A percentile compares a stretch with the other conserved stretches of the same genome.
Conservation (phyloP, 1,284 basidiomycete species). For the Austroboletus novae-zelandiae region DNA sequence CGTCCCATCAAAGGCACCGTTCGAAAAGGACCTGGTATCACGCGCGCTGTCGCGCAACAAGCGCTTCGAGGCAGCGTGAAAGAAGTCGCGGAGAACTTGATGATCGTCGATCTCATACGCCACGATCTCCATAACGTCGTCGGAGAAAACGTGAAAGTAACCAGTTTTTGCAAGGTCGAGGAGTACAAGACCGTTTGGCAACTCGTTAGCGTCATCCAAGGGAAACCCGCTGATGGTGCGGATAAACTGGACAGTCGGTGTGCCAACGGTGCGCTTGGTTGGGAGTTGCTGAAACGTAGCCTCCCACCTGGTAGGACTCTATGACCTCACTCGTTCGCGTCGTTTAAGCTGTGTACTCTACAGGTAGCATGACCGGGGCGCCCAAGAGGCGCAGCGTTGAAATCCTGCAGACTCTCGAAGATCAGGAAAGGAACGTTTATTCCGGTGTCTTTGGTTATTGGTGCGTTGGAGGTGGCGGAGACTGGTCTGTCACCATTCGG, state of each 20-base stretch:
- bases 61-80: conserved; percentile 76
- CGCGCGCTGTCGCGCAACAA: conserved; percentile 61
- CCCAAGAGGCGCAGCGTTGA: conserved; percentile 94
- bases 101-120: conserved; percentile 97
- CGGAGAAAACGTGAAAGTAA: conserved; percentile 75
- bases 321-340: background rate
- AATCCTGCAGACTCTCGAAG: conserved; percentile 83
- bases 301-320: conserved; percentile 79
- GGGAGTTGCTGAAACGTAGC: conserved; percentile 77
- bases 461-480: conserved; percentile 84
- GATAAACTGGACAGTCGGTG: conserved; percentile 27
- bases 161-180: conserved; percentile 86
- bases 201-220: conserved; percentile 92
- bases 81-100: conserved; percentile 96
- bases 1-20: conserved; percentile 96
- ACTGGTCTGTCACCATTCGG: conserved; percentile 95
- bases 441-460: conserved; percentile 96
- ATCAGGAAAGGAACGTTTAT: conserved; percentile 74
- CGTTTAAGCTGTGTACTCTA: conserved; percentile 7
- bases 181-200: conserved; percentile 96
- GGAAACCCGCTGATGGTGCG: conserved; percentile 39
- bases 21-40: conserved; percentile 61
- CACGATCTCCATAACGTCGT: conserved; percentile 86
- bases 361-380: conserved; percentile 97
- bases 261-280: conserved; percentile 54